Base-by-base conservation (phyloP, 345 rosid genomes). In the Linum lewisii region DNA sequence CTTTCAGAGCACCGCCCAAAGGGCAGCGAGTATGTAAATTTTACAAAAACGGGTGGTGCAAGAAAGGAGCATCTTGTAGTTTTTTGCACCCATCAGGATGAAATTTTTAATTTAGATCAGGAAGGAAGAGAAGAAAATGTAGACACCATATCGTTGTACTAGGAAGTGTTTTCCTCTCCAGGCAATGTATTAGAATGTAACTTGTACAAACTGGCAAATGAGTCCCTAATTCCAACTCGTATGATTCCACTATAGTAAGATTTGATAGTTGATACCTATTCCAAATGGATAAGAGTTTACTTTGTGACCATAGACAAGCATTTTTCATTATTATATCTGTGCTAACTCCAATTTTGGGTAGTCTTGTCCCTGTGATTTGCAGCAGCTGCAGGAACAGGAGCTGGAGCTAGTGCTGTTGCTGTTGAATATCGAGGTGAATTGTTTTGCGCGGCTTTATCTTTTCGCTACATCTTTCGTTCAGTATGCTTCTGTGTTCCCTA, bases 341-440 rank as follows among this genome's bases (percentile, higher is more conserved):
- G 68, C 74, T 88, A 52, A 96, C 98, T 67, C 98, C 97, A 57
- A 88, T 87, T 21, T 62, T 92, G 54, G 98, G 97, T 54, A 84
- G 96, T 65, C 65, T 91, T 61, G 69, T 91, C 55, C 98, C 98
- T 18, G 92, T 88, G 52, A 91, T 91, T 91, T 76, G 96, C 98
- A 66, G 96, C 98, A 51, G 98, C 83, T 44, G 93, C 96, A 13
- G 97, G 98, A 81, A 83, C 93, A 13, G 97, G 98, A 81, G 81
- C 93, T 62, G 85, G 84, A 61, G 93, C 84, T 78, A 97, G 98
- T 55, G 88, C 98, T 56, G 98, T 92, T 80, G 97, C 97, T 32
- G 98, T 88, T 72, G 97, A 93, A 29, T 92, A 88, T 81, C 97
- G 98, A 88, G 98, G 98, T 92, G 75, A 78, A 45, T 69, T 24